Evolutionary conservation across 1,284 basidiomycete species (phyloP), one percentile per base, ranked within the genome.

Genomic region (Rhodotorula sp.): DNA sequence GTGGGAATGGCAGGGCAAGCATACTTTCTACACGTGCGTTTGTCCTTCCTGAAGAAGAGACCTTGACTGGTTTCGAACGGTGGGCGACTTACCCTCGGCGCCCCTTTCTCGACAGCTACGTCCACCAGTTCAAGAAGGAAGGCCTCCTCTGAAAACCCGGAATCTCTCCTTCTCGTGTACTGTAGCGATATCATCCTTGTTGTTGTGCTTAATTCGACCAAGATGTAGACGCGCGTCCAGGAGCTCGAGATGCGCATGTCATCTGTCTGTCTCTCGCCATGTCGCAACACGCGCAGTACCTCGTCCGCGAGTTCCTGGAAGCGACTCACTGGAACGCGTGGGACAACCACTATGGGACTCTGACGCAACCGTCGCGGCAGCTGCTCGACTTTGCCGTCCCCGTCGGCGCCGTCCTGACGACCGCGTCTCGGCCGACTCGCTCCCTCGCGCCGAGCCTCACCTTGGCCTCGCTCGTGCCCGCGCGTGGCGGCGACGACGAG

Each of bases 271-370:
- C 29, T 24, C 29, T n/a, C 33, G 22, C 14, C 22, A 66, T 61
- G 59, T 60, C 51, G 42, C 68, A 70, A 45, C 68, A 69, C 58
- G 88, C 90, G 37, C 87, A 91, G 18, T 92, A 94, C 82, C 89
- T 97, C 63, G 84, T 97, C 57, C 88, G 90, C 73, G 89, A 86
- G 79, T 97, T 96, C 82, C 94, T 94, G 83, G 86, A 87, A 73
- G 88, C 88, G 20, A 96, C 93, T 55, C 91, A 91, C 72, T 98
- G 95, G 95, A 62, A 53, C 54, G 30, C 46, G 14, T 91, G 95
- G 80, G 93, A 97, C 81, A 97, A 94, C 79, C 88, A 96, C 82
- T 97, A 94, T 79, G 88, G 90, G 8, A 92, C 95, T 77, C 80
- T 98, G 49, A 97, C 93, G 8, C 86, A 91, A 55, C 91, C 92